Percentiles rank a stretch among this genome's conserved stretches.
Conservation (phyloP, 495 filamentous ascomycete genomes). For the Acidomyces sp. region DNA sequence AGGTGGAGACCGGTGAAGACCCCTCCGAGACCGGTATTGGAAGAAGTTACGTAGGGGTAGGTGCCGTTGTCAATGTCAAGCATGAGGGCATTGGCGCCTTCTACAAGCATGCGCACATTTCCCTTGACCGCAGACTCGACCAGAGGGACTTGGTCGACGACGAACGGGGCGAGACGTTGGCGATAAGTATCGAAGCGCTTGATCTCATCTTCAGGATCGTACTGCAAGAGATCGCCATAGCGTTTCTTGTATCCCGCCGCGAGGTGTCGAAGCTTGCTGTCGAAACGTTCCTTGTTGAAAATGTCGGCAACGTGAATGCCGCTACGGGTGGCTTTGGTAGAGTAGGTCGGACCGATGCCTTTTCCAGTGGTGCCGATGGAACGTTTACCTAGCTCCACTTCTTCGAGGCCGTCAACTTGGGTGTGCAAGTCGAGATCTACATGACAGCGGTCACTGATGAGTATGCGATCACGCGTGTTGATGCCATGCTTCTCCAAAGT, state of each 20-base stretch:
- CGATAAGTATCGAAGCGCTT: conserved; percentile 56
- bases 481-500: conserved; percentile 61
- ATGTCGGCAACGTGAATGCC: conserved; percentile 67
- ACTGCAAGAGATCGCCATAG: conserved; percentile 59
- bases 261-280: conserved; percentile 55
- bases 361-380: conserved; percentile 45
- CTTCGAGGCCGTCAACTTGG: conserved; percentile 69
- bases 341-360: conserved; percentile 51
- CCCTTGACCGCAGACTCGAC: conserved; percentile 43
- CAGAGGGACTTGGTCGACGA: conserved; percentile 55
- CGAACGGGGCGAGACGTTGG: conserved; percentile 48
- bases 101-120: conserved; percentile 58
- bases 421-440: conserved; percentile 76
- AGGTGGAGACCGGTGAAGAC: conserved; percentile 59
- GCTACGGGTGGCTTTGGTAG: conserved; percentile 62
- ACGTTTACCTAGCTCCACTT: conserved; percentile 50
- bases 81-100: conserved; percentile 84
- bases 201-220: conserved; percentile 74
- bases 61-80: conserved; percentile 63
- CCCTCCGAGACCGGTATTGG: conserved; percentile 44
- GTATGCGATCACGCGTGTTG: conserved; percentile 51
- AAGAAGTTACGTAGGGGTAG: conserved; percentile 75
- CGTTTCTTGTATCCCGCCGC: conserved; percentile 54
- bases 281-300: conserved; percentile 58
- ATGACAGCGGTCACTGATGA: conserved; percentile 70